Percentiles rank a stretch among this genome's conserved stretches.
Conservation (phyloP, 805 yeast genomes). For the Yamadazyma ubonensis region DNA sequence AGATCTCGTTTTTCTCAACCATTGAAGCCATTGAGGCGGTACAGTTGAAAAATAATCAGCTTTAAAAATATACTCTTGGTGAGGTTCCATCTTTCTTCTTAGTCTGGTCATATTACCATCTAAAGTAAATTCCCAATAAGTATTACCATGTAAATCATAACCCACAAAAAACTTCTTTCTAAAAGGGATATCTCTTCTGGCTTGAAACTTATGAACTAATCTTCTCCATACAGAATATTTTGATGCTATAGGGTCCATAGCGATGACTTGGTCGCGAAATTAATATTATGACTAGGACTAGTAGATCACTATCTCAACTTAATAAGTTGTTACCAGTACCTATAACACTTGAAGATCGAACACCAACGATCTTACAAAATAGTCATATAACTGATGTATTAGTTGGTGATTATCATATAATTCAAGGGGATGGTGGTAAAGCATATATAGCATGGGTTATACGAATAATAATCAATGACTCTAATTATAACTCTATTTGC, state of each 20-base stretch:
- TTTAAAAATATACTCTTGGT: constrained; percentile 43
- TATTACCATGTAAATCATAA: constrained; percentile 79
- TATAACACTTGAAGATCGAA: constrained; percentile 28
- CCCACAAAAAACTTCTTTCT: constrained; percentile 68
- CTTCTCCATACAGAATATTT: constrained; percentile 53
- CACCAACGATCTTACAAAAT: constrained; percentile 17
- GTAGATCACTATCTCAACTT: constrained; percentile 24
- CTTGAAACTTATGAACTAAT: constrained; percentile 54
- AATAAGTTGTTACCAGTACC: constrained; percentile 39
- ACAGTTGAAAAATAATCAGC: constrained; percentile 59
- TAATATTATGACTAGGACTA: constrained; percentile 9
- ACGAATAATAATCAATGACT: constrained; percentile 36
- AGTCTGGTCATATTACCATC: constrained; percentile 53
- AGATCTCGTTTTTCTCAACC: constrained; percentile 67
- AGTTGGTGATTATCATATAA: constrained; percentile 40
- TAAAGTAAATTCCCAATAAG: constrained; percentile 77
- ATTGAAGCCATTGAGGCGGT: constrained; percentile 76
- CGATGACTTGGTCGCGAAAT: not conserved
- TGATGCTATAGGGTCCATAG: constrained; percentile 50
- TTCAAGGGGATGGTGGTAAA: constrained; percentile 38
- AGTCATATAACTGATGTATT: constrained; percentile 42
- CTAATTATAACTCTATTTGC: constrained; percentile 40
- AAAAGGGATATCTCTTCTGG: constrained; percentile 65
- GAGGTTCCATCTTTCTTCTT: constrained; percentile 64
- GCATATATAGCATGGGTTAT: constrained; percentile 42